These are phyloP conservation scores for Massariosphaeria phaeospora DNA, from an alignment of 495 filamentous ascomycete species.

Conservation along the genomic window DNA sequence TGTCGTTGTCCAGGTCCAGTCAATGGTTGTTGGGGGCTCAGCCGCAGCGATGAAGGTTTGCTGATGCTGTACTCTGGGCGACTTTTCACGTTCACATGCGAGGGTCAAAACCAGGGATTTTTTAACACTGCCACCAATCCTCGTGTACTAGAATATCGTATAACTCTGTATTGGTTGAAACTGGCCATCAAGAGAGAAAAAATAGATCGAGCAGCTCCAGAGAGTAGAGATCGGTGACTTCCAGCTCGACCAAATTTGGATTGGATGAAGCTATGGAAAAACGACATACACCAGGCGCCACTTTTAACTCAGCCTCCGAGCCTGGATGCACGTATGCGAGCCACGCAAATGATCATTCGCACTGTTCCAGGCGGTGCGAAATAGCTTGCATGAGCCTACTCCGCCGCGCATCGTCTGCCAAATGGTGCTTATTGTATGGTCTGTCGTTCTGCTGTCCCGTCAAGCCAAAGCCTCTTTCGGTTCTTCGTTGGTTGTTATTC, in stretches of 20 bases:
- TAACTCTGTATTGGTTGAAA: no score
- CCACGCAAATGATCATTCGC: no score
- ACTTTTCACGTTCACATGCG: not conserved
- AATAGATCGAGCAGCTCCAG: not conserved
- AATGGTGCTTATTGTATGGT: not conserved
- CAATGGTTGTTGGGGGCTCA: not conserved
- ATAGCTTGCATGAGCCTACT: conserved; percentile 3
- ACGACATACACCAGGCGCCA: no score
- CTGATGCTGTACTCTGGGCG: not conserved
- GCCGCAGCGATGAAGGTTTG: not conserved
- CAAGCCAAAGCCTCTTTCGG: not conserved
- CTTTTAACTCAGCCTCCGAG: not conserved
- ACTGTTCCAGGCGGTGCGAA: not conserved
- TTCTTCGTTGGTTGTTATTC: conserved; percentile 14
- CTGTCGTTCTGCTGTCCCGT: not conserved
- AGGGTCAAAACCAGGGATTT: no score
- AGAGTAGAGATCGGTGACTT: not conserved
- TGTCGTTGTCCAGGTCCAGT: not conserved
- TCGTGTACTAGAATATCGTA: no score
- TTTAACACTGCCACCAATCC: not conserved
- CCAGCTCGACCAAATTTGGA: not conserved
- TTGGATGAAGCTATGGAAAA: not conserved
- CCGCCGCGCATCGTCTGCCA: not conserved
- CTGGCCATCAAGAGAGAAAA: not conserved
- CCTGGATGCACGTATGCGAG: no score